These are phyloP conservation scores for Trifolium fragiferum DNA, from an alignment of 306 rosid genomes.

Conservation along the genomic window DNA sequence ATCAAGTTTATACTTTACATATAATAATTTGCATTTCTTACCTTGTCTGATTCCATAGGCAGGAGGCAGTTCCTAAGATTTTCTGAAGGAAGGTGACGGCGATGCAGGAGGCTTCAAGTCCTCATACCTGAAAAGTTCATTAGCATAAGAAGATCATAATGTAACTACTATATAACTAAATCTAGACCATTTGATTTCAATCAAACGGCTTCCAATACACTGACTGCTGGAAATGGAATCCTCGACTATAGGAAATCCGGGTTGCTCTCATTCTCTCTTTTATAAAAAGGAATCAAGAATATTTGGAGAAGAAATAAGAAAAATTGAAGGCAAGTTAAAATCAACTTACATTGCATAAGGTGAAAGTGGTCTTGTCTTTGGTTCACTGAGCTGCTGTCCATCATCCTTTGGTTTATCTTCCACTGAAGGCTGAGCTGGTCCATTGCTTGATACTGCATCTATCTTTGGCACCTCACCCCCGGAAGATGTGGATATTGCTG, in stretches of 20 bases:
- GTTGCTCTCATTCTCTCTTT: background rate
- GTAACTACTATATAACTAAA: background rate
- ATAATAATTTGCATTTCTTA: constrained; percentile 37
- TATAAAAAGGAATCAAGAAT: constrained; percentile 4
- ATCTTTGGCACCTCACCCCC: constrained; percentile 30
- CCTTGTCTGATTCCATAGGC: constrained; percentile 44
- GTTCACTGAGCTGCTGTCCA: constrained; percentile 43
- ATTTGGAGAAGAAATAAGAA: constrained; percentile 11
- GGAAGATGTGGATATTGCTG: constrained; percentile 45
- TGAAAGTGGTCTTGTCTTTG: constrained; percentile 69
- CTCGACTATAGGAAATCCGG: background rate
- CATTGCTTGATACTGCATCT: constrained; percentile 41
- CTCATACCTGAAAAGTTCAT: constrained; percentile 70
- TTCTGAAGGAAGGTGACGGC: constrained; percentile 64
- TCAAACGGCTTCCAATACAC: background rate
- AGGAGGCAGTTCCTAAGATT: constrained; percentile 38
- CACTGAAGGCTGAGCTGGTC: constrained; percentile 48
- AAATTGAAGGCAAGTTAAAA: constrained; percentile 22
- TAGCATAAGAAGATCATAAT: constrained; percentile 16
- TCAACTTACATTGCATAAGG: constrained; percentile 72
- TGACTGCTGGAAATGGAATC: background rate
- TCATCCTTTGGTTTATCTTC: constrained; percentile 45
- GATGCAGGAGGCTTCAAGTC: constrained; percentile 96
- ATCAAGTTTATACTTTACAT: background rate
- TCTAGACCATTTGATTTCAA: background rate